A percentile compares a stretch with the other conserved stretches of the same genome.
Evolutionary conservation across 768 basidiomycete genomes (phyloP).

Genomic region (Leccinum olivaceopallidum): DNA sequence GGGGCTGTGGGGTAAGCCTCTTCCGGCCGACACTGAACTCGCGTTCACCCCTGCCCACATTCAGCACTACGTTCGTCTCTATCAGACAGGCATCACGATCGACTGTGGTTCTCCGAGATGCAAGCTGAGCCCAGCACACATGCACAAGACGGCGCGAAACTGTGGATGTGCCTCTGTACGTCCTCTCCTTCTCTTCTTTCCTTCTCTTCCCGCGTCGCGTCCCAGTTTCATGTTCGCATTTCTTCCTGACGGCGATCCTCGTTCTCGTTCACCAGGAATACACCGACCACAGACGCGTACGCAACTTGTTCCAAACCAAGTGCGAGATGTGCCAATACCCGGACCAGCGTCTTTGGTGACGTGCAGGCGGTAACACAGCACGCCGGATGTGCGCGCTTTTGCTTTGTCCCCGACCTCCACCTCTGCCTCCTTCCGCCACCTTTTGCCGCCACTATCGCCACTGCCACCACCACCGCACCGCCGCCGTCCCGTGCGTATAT

Average conservation of each 20-base stretch:
- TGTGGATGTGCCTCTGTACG: constrained; percentile 54
- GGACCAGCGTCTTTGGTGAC: constrained; percentile 28
- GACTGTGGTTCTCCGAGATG: constrained; percentile 58
- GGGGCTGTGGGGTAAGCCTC: constrained; percentile 41
- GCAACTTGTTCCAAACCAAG: constrained; percentile 64
- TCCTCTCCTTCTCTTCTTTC: background rate
- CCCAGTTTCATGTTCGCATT: background rate
- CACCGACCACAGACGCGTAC: constrained; percentile 53
- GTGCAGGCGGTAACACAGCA: background rate
- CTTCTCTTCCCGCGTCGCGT: background rate
- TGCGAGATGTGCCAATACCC: constrained; percentile 57
- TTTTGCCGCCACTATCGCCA: constrained; percentile 1
- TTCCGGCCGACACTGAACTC: background rate
- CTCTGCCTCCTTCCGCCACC: constrained; percentile 9
- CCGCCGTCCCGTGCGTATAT: background rate
- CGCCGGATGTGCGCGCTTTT: constrained; percentile 3
- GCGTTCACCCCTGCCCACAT: constrained; percentile 5
- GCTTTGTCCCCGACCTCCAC: background rate
- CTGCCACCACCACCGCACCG: background rate
- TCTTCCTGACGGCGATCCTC: constrained; percentile 3
- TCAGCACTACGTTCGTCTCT: constrained; percentile 64
- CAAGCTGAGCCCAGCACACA: constrained; percentile 55
- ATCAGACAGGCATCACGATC: constrained; percentile 57
- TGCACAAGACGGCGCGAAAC: constrained; percentile 56
- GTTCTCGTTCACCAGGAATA: constrained; percentile 29